phyloP scores from a whole-genome alignment of 208 protist genomes.

The Trichomonas gallinae region DNA sequence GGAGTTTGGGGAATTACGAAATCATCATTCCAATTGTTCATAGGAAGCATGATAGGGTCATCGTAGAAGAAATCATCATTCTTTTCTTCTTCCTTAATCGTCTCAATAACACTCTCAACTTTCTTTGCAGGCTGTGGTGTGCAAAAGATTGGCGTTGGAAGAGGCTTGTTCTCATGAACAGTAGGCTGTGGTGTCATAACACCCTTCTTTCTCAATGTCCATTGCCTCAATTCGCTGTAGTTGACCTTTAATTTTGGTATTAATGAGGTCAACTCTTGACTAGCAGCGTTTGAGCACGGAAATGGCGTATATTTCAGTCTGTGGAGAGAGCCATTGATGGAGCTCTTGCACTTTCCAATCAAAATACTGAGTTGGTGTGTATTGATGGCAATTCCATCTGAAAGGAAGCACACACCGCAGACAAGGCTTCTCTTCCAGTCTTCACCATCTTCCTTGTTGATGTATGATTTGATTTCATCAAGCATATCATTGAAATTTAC shows the following conservation, averaged over 20 bases:
- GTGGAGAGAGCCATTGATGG: not conserved
- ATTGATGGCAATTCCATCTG: not conserved
- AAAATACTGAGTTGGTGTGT: not conserved
- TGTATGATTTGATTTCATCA: not conserved
- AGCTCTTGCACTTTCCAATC: not conserved
- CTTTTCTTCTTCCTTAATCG: not conserved
- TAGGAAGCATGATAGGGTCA: not conserved
- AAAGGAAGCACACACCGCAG: not conserved
- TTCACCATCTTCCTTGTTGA: not conserved
- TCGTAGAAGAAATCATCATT: not conserved
- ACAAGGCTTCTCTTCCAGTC: not conserved
- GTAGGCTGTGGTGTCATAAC: not conserved
- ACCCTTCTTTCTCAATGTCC: not conserved
- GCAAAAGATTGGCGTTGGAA: not conserved
- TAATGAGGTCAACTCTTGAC: not conserved
- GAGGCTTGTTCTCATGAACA: not conserved
- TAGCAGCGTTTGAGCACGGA: not conserved
- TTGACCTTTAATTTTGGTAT: not conserved
- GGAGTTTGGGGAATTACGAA: not conserved
- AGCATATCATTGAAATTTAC: not conserved
- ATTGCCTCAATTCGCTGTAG: not conserved
- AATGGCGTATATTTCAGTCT: not conserved
- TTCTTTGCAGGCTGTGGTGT: not conserved
- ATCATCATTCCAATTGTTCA: not conserved
- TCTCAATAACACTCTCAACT: not conserved